A percentile compares a stretch with the other conserved stretches of the same genome.
phyloP scores from a whole-genome alignment of 179 eudicot genomes.

The Spergularia azorica region DNA sequence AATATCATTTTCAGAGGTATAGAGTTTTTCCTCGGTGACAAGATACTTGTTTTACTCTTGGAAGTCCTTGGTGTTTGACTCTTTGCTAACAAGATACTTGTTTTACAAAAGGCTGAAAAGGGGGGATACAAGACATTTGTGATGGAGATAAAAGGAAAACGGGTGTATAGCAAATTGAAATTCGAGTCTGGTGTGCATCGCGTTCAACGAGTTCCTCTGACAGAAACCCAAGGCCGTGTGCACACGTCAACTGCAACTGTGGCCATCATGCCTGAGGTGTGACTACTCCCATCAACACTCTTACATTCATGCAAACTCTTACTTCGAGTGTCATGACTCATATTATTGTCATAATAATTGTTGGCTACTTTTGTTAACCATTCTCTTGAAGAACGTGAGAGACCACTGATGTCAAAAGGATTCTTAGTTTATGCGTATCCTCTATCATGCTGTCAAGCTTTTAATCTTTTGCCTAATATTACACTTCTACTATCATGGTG shows the following conservation, averaged over 20 bases:
- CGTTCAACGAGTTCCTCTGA: constrained; percentile 97
- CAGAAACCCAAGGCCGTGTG: constrained; percentile 98
- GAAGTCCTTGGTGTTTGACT: neutral
- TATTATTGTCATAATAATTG: neutral
- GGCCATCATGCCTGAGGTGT: constrained; percentile 99
- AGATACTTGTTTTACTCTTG: constrained; percentile 20
- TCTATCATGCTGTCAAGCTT: neutral
- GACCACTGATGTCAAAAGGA: neutral
- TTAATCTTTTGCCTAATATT: neutral
- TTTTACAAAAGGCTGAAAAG: constrained; percentile 62
- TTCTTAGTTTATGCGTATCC: constrained; percentile 2
- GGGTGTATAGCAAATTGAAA: constrained; percentile 94
- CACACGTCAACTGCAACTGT: constrained; percentile 99
- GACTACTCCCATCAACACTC: constrained; percentile 5
- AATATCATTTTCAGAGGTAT: constrained; percentile 86
- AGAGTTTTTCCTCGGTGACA: constrained; percentile 7
- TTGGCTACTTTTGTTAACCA: neutral
- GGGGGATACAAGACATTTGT: constrained; percentile 92
- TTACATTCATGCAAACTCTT: neutral
- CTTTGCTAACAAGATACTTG: constrained; percentile 21
- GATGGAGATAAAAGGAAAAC: constrained; percentile 94
- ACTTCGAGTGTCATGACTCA: neutral
- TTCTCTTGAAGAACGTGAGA: neutral
- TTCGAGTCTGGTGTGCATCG: constrained; percentile 98
- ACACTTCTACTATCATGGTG: neutral